Conservation (phyloP, 768 basidiomycete species). For the Lyophyllum atratum region DNA sequence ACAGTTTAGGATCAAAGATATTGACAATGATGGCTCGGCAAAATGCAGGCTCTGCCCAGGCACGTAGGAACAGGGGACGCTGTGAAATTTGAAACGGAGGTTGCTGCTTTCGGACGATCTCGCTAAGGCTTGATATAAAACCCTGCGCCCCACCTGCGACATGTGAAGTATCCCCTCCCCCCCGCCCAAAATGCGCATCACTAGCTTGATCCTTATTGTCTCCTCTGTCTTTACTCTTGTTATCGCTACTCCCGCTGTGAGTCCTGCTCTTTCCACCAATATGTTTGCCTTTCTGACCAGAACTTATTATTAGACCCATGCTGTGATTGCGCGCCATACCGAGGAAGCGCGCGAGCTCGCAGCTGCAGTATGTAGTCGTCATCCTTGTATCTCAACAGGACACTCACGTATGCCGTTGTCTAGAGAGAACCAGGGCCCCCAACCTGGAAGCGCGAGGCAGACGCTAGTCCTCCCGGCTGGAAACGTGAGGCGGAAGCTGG, state of each 20-base stretch:
- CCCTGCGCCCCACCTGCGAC: constrained; percentile 11
- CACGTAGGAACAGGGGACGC: constrained; percentile 20
- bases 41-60: constrained; percentile 17
- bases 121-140: constrained; percentile 19
- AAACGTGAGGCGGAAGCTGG: constrained; percentile 13
- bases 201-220: constrained; percentile 22
- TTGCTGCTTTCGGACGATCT: constrained; percentile 25
- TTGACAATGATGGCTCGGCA: background rate
- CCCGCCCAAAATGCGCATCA: constrained; percentile 30
- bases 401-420: background rate
- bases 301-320: constrained; percentile 8
- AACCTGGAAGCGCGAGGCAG: constrained; percentile 4
- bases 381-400: background rate
- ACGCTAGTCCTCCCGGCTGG: too few species aligned
- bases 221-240: constrained; percentile 25
- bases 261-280: constrained; percentile 9
- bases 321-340: constrained; percentile 16
- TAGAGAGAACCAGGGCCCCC: background rate
- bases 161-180: constrained; percentile 11
- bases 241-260: constrained; percentile 27
- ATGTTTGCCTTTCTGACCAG: constrained; percentile 1
- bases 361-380: constrained; percentile 16
- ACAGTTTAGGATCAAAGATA: background rate
- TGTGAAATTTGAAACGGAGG: constrained; percentile 20
- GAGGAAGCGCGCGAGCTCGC: constrained; percentile 11